Conservation (phyloP, 2,329 filamentous ascomycete genomes). For the Pseudogymnoascus sp. region DNA sequence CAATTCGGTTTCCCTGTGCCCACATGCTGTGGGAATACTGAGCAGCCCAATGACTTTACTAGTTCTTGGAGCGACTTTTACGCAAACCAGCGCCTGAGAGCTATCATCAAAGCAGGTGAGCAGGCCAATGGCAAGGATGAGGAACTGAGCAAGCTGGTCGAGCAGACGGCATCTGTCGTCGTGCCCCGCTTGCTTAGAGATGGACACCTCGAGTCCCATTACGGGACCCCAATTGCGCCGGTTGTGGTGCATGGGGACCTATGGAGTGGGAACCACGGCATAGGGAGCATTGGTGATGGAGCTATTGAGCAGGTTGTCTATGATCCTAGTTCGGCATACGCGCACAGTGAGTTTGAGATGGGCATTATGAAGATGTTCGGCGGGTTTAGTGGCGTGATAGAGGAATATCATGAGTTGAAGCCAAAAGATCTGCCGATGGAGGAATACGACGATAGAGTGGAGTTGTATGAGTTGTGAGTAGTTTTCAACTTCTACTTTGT, state of each 20-base stretch:
- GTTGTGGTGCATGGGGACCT: conserved; percentile 85
- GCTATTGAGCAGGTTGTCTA: conserved; percentile 66
- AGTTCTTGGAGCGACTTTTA: conserved; percentile 80
- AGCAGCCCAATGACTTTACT: conserved; percentile 68
- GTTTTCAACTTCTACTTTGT: neutral
- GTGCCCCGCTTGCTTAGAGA: conserved; percentile 71
- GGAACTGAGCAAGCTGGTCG: conserved; percentile 54
- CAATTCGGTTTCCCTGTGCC: conserved; percentile 77
- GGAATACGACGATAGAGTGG: conserved; percentile 78
- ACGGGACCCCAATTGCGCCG: conserved; percentile 53
- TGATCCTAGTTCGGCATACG: conserved; percentile 74
- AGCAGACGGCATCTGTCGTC: conserved; percentile 52
- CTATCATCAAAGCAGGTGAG: conserved; percentile 51
- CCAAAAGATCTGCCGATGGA: conserved; percentile 70
- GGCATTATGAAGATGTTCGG: conserved; percentile 98
- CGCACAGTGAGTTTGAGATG: conserved; percentile 81
- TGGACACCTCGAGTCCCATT: conserved; percentile 39
- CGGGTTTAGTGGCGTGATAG: conserved; percentile 65
- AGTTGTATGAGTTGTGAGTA: conserved; percentile 72
- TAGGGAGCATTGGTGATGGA: conserved; percentile 48
- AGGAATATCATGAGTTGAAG: conserved; percentile 61
- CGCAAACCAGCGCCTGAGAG: conserved; percentile 62
- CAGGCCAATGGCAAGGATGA: conserved; percentile 55
- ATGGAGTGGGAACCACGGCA: conserved; percentile 80
- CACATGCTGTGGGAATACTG: conserved; percentile 80